These are phyloP conservation scores for Candida jianshihensis DNA, from an alignment of 805 yeast genomes.

Conservation along the genomic window DNA sequence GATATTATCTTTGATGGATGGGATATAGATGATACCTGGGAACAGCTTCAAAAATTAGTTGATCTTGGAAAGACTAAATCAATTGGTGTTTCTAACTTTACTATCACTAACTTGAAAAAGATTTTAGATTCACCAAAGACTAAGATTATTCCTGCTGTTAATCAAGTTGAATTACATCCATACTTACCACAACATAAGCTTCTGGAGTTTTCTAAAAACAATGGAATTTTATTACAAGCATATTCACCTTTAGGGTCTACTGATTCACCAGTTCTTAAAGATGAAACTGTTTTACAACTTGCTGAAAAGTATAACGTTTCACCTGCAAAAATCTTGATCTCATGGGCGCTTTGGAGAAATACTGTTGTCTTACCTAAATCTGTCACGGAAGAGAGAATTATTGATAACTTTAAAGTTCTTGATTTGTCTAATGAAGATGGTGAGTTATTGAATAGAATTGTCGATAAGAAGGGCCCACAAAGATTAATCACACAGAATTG, in stretches of 20 bases:
- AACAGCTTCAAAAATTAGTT: neutral
- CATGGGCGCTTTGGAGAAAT: constrained; percentile 52
- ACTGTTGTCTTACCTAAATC: constrained; percentile 46
- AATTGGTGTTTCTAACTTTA: constrained; percentile 1
- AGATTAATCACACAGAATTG: constrained; percentile 16
- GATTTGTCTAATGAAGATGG: constrained; percentile 28
- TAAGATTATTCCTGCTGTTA: neutral
- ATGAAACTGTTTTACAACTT: constrained; percentile 33
- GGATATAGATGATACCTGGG: constrained; percentile 15
- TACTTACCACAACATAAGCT: constrained; percentile 1
- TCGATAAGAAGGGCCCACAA: constrained; percentile 20
- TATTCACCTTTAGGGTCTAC: constrained; percentile 1
- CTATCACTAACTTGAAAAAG: neutral
- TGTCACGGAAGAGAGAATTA: constrained; percentile 34
- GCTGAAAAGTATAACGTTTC: constrained; percentile 34
- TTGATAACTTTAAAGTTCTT: constrained; percentile 24
- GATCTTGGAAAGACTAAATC: neutral
- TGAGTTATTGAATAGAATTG: constrained; percentile 18
- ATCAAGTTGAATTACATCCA: constrained; percentile 1
- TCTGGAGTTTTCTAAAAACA: neutral
- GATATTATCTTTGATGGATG: constrained; percentile 63
- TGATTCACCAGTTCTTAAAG: constrained; percentile 9
- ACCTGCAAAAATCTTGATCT: constrained; percentile 44
- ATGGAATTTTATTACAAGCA: neutral
- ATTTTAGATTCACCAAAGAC: constrained; percentile 1